Base-by-base conservation (phyloP, 2,329 filamentous ascomycete species). In the Alternaria panax region DNA sequence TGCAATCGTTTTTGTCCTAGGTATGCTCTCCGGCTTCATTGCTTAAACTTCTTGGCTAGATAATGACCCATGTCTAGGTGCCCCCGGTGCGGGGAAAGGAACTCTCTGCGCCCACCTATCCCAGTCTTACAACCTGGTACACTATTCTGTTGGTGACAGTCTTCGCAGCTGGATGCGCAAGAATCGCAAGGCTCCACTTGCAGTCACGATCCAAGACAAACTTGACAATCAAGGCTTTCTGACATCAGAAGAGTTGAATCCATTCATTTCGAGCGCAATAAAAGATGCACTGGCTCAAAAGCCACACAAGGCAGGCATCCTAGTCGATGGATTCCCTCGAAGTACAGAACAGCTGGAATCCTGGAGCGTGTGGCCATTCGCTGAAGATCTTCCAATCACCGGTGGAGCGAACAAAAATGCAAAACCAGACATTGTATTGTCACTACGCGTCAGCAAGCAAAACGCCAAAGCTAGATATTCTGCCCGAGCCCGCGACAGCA, bases 181-280 rank as follows among this genome's bases (percentile, higher is more conserved):
- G 18, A 42, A 55, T 2, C 14, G 7, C 14, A 30, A 42, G 9
- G n/a, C 45, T 7, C 34, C 53, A 8, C 45, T 56, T 18, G 36
- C 53, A 27, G 36, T 51, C 11, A 51, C 2, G 7, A 56, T 56
- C 36, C 53, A 51, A 32, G 45, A 56, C n/a, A 56, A 56, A 40
- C 45, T 56, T 3, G 36, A 51, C 4, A 56, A 56, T 2, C 45
- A 56, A n/a, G 53, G 53, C 20, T 51, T 56, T 16, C 4, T 56
- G 4, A 51, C 53, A 2, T 51, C 53, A 0, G 27, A 51, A 46
- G 53, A 51, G 9, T 20, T 56, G 7, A 56, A 43, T 12, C 45
- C 45, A 7, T 56, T 56, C 36, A 51, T 56, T 20, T 25, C 14
- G 12, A 36, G 20, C 25, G 36, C 53, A 0, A 51, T 56, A 20